A percentile compares a stretch with the other conserved stretches of the same genome.
Conservation (phyloP, 768 basidiomycete genomes). For the Leccinum subgranulosum region DNA sequence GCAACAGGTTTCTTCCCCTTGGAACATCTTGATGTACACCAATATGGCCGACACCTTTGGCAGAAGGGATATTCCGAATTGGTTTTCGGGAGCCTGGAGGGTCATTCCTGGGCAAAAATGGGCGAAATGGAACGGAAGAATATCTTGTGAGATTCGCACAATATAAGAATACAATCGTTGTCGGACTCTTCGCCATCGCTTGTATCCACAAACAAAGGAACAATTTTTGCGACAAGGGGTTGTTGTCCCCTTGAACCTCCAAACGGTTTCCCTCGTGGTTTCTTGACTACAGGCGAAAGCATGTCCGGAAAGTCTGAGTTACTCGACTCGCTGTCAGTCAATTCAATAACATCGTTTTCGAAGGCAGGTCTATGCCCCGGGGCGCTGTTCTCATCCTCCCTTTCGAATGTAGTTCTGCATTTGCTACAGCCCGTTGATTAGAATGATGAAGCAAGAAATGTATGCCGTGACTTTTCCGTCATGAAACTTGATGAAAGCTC, state of each 20-base stretch:
- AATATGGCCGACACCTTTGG: conserved; percentile 3
- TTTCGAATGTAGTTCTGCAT: not conserved
- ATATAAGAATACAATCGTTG: conserved; percentile 36
- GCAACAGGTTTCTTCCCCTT: not conserved
- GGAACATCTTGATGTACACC: conserved; percentile 5
- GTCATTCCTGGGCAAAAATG: conserved; percentile 38
- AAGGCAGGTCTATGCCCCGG: not conserved
- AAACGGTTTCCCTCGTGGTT: conserved; percentile 2
- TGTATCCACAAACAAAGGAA: conserved; percentile 27
- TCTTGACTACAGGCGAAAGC: conserved; percentile 23
- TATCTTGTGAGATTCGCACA: conserved; percentile 28
- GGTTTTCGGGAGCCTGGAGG: conserved; percentile 49
- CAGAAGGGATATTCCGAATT: conserved; percentile 22
- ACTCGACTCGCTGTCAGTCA: conserved; percentile 29
- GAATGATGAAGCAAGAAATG: too few relatives aligned
- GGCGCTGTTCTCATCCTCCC: not conserved
- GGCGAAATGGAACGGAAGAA: not conserved
- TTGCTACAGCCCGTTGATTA: conserved; percentile 6
- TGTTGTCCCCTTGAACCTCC: conserved; percentile 7
- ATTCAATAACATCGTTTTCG: conserved; percentile 25
- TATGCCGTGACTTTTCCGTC: too few relatives aligned
- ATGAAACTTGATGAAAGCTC: too few relatives aligned
- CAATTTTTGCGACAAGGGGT: not conserved
- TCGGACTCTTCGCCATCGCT: conserved; percentile 35
- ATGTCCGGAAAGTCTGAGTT: conserved; percentile 21